Conservation (phyloP, 306 rosid genomes). For the Prunus armeniaca region DNA sequence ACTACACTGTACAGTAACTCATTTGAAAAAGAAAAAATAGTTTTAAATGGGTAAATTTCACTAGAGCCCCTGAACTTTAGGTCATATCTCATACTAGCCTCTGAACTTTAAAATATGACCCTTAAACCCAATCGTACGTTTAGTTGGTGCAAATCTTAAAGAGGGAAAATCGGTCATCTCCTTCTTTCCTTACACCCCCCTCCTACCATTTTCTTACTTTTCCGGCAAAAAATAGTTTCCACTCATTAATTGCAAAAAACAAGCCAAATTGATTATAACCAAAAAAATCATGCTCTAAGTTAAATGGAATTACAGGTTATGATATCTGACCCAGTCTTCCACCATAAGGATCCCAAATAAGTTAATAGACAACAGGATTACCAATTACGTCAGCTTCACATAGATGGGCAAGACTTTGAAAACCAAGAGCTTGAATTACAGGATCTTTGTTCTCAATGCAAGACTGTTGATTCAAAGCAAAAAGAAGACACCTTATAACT, state of each 20-base stretch:
- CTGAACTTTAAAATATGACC: not conserved
- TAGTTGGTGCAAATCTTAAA: too few species aligned
- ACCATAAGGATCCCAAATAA: conserved; percentile 2
- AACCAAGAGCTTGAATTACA: conserved; percentile 73
- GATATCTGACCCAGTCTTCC: not conserved
- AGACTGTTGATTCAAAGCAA: conserved; percentile 48
- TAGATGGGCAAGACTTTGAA: conserved; percentile 92
- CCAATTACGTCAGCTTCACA: conserved; percentile 94
- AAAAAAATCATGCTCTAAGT: not conserved
- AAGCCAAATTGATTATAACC: too few species aligned
- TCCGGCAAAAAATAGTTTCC: not conserved
- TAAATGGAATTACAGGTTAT: not conserved
- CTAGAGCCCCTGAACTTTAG: not conserved
- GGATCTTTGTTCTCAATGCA: conserved; percentile 85
- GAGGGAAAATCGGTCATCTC: too few species aligned
- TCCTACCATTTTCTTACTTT: too few species aligned
- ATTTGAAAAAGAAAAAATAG: not conserved
- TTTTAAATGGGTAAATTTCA: not conserved
- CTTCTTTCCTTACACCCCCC: too few species aligned
- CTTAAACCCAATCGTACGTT: not conserved
- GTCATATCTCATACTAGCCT: not conserved
- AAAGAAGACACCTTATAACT: conserved; percentile 25
- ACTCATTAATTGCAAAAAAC: too few species aligned
- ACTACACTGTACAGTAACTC: conserved; percentile 19
- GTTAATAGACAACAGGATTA: conserved; percentile 34